phyloP scores from a whole-genome alignment of 1,284 basidiomycete species.

The Leccinum cinnamomeum region DNA sequence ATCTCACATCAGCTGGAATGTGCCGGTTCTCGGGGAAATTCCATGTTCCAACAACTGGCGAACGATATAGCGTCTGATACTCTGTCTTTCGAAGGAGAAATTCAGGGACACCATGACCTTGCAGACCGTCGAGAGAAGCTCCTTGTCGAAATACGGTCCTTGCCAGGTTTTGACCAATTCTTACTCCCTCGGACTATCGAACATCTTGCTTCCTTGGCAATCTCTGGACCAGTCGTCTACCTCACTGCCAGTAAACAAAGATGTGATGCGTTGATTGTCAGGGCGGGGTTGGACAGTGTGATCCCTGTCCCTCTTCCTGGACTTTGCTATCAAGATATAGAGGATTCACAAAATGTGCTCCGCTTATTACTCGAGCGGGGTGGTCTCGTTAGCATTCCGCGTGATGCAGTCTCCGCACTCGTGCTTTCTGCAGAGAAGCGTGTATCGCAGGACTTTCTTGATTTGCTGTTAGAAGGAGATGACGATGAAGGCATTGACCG shows the following conservation, averaged over 20 bases:
- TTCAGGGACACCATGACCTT: neutral
- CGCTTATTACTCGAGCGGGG: neutral
- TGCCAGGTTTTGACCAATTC: neutral
- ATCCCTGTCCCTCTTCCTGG: neutral
- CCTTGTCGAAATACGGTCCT: neutral
- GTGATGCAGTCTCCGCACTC: neutral
- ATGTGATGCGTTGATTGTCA: neutral
- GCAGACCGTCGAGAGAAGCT: neutral
- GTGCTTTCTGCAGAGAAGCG: neutral
- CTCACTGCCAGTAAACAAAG: neutral
- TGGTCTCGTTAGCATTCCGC: neutral
- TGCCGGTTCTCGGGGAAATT: neutral
- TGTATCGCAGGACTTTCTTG: neutral
- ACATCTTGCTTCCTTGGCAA: neutral
- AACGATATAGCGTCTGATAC: neutral
- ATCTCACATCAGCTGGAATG: neutral
- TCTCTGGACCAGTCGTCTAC: neutral
- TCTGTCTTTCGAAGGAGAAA: neutral
- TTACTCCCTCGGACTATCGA: neutral
- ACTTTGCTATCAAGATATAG: neutral
- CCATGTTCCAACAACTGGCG: neutral
- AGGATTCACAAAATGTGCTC: neutral
- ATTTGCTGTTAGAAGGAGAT: neutral
- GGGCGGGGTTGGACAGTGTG: neutral
- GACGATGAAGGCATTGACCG: neutral